phyloP scores from a whole-genome alignment of 1,284 basidiomycete species.

The Coriolopsis trogii region DNA sequence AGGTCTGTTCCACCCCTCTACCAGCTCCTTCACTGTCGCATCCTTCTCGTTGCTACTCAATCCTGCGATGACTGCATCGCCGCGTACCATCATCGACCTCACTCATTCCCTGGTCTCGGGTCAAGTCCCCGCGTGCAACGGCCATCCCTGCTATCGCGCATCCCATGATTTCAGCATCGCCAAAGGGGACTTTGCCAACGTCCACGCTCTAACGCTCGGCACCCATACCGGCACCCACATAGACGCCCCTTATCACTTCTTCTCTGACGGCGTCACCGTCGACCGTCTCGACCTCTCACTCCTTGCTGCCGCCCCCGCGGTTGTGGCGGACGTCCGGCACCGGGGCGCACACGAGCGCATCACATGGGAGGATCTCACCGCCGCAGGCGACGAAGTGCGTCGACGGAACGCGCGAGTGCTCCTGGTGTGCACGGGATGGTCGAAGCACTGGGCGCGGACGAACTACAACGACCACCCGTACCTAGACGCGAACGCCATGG shows the following conservation, averaged over 20 bases:
- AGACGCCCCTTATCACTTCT: slow-evolving; percentile 73
- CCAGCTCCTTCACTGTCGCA: too few species aligned
- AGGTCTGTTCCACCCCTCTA: too few species aligned
- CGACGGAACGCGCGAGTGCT: slow-evolving; percentile 34
- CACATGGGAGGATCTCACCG: slow-evolving; percentile 23
- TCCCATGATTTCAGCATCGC: slow-evolving; percentile 24
- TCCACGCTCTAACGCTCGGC: slow-evolving; percentile 51
- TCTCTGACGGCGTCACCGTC: slow-evolving; percentile 51
- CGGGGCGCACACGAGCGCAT: slow-evolving; percentile 23
- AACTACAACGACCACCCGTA: slow-evolving; percentile 67
- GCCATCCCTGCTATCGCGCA: slow-evolving; percentile 51
- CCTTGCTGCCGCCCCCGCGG: slow-evolving; percentile 49
- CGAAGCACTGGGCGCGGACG: slow-evolving; percentile 49
- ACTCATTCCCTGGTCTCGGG: slow-evolving; percentile 50
- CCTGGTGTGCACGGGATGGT: slow-evolving; percentile 68
- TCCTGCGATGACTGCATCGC: background rate
- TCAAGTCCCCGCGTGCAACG: slow-evolving; percentile 52
- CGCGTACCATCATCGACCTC: slow-evolving; percentile 46
- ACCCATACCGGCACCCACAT: slow-evolving; percentile 71
- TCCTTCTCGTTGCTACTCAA: too few species aligned
- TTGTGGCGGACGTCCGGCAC: slow-evolving; percentile 43
- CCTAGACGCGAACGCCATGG: slow-evolving; percentile 54
- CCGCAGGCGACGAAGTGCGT: slow-evolving; percentile 34
- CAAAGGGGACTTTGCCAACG: slow-evolving; percentile 47
- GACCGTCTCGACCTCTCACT: slow-evolving; percentile 56